Conservation (phyloP, 2,329 filamentous ascomycete species). For the Pseudohalonectria lignicola region DNA sequence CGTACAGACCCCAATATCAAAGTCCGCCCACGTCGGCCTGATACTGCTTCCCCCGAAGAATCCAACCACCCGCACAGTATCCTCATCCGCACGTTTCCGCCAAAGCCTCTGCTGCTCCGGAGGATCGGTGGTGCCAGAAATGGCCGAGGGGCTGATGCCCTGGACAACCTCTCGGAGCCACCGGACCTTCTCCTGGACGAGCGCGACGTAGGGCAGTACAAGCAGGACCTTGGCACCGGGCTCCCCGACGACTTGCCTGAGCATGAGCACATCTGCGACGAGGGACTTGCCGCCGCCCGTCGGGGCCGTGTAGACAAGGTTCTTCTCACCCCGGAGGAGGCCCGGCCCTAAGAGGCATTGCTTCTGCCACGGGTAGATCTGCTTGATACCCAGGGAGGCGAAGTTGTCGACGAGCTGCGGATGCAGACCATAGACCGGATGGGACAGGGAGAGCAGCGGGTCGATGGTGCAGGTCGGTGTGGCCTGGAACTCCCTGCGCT, state of each 20-base stretch:
- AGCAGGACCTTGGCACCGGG: slow-evolving; percentile 57
- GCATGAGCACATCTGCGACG: slow-evolving; percentile 62
- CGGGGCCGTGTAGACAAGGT: slow-evolving; percentile 70
- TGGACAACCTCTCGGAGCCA: slow-evolving; percentile 61
- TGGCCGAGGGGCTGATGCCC: slow-evolving; percentile 31
- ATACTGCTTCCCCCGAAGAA: slow-evolving; percentile 67
- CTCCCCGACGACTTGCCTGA: slow-evolving; percentile 57
- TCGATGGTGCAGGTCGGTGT: slow-evolving; percentile 42
- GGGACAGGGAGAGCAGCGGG: slow-evolving; percentile 47
- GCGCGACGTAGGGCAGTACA: slow-evolving; percentile 65
- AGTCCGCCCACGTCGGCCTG: slow-evolving; percentile 57
- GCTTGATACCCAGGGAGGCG: slow-evolving; percentile 52
- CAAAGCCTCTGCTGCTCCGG: slow-evolving; percentile 31
- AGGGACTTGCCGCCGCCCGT: slow-evolving; percentile 71
- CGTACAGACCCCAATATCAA: slow-evolving; percentile 69
- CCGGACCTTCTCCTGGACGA: slow-evolving; percentile 69
- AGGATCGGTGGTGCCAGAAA: slow-evolving; percentile 21
- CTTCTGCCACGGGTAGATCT: slow-evolving; percentile 73
- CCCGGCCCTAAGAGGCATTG: slow-evolving; percentile 60
- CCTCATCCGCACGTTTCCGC: slow-evolving; percentile 43
- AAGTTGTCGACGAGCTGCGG: slow-evolving; percentile 52
- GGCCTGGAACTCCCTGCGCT: slow-evolving; percentile 37
- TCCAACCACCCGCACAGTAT: slow-evolving; percentile 53
- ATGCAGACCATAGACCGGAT: slow-evolving; percentile 54
- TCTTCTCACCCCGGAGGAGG: slow-evolving; percentile 52